Evolutionary conservation across 352 stramenopile genomes (phyloP).

Genomic region (Globisporangium rhizosaccharum): DNA sequence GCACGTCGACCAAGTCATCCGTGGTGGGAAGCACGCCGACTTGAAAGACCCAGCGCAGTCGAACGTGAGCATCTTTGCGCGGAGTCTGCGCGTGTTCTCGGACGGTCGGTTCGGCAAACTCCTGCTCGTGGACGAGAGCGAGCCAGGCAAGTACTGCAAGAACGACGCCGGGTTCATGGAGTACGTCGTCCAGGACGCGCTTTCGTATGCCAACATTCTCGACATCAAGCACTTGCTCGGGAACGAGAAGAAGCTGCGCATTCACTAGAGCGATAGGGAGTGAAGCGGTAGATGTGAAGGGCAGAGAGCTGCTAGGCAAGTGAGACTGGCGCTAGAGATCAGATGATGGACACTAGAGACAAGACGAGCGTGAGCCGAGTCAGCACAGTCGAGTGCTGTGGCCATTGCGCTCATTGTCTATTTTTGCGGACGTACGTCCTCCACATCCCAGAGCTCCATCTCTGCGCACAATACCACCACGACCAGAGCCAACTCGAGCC

Average conservation of each 20-base stretch:
- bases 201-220: constrained; percentile 8
- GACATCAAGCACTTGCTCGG: constrained; percentile 13
- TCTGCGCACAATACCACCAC: neutral
- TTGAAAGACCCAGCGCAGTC: neutral
- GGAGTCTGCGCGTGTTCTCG: constrained; percentile 1
- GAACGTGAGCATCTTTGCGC: constrained; percentile 8
- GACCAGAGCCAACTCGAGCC: no score
- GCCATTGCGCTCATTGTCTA: no score
- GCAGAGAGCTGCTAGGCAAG: no score
- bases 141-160: constrained; percentile 6
- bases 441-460: no score
- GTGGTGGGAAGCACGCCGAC: neutral
- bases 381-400: no score
- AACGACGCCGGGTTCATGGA: constrained; percentile 8
- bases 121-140: constrained; percentile 7
- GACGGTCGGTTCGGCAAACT: constrained; percentile 3
- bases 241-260: constrained; percentile 11
- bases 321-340: no score
- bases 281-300: no score
- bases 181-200: constrained; percentile 9
- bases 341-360: no score
- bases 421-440: no score
- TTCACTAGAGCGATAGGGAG: no score
- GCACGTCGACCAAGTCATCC: neutral
- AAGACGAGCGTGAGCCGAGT: no score